phyloP scores from a whole-genome alignment of 768 basidiomycete species.

The Lentinus tigrinus region DNA sequence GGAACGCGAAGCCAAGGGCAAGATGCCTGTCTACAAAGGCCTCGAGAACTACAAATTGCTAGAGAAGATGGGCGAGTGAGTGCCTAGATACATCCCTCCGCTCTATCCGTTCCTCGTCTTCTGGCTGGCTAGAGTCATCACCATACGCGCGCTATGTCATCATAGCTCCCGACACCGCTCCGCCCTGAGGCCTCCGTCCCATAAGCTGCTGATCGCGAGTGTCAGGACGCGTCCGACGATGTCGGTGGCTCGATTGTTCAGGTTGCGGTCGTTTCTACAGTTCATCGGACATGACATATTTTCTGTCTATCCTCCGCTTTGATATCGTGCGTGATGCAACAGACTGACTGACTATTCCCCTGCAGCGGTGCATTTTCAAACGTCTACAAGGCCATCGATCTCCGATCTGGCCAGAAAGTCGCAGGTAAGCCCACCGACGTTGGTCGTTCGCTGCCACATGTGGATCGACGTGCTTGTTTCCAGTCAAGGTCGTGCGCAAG shows the following conservation, averaged over 20 bases:
- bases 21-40: constrained; percentile 85
- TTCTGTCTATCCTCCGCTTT: background rate
- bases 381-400: constrained; percentile 90
- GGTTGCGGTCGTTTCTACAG: too few relatives aligned
- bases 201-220: too few relatives aligned
- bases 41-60: constrained; percentile 76
- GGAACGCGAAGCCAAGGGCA: constrained; percentile 67
- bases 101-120: background rate
- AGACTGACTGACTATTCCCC: background rate
- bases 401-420: constrained; percentile 70
- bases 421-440: constrained; percentile 55
- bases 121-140: too few relatives aligned
- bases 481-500: constrained; percentile 94
- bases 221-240: too few relatives aligned
- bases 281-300: too few relatives aligned
- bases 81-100: constrained; percentile 23
- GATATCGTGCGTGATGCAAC: background rate
- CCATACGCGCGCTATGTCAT: too few relatives aligned
- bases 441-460: constrained; percentile 15
- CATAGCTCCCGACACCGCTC: too few relatives aligned
- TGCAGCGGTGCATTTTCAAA: constrained; percentile 96
- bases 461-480: background rate
- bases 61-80: constrained; percentile 93
- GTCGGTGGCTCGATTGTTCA: too few relatives aligned
- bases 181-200: too few relatives aligned